A percentile compares a stretch with the other conserved stretches of the same genome.
Conservation (phyloP, 768 basidiomycete species). For the Bullera alba region DNA sequence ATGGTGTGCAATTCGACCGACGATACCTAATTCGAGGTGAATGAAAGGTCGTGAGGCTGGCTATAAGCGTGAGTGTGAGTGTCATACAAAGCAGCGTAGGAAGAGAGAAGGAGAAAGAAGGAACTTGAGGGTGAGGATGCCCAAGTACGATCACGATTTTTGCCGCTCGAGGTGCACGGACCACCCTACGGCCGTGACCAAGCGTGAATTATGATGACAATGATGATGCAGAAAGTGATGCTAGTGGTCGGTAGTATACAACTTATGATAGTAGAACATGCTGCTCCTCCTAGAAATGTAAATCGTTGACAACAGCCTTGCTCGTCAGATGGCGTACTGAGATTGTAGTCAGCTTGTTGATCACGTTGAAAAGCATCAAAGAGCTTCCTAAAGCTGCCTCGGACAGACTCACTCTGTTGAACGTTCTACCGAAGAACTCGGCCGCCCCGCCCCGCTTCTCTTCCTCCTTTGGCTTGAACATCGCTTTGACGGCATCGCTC, state of each 20-base stretch:
- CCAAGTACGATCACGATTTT: neutral
- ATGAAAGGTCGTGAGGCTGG: neutral
- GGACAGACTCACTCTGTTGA: slow-evolving; percentile 65
- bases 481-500: slow-evolving; percentile 76
- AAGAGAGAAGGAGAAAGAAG: neutral
- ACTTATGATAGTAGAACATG: slow-evolving; percentile 1
- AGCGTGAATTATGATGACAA: neutral
- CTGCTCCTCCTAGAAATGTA: neutral
- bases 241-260: neutral
- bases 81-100: neutral
- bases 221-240: neutral
- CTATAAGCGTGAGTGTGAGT: neutral
- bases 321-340: too few relatives aligned
- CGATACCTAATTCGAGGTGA: neutral
- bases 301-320: too few relatives aligned
- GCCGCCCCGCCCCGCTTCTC: slow-evolving; percentile 65
- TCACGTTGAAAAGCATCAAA: neutral
- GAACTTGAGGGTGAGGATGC: neutral
- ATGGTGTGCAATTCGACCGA: neutral
- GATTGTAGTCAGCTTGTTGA: neutral
- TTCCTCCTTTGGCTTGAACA: slow-evolving; percentile 59
- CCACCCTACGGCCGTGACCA: too few relatives aligned
- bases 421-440: slow-evolving; percentile 87
- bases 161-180: neutral
- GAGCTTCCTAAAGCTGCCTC: neutral